Conservation (phyloP, 352 stramenopile species). For the Peronospora belbahrii region DNA sequence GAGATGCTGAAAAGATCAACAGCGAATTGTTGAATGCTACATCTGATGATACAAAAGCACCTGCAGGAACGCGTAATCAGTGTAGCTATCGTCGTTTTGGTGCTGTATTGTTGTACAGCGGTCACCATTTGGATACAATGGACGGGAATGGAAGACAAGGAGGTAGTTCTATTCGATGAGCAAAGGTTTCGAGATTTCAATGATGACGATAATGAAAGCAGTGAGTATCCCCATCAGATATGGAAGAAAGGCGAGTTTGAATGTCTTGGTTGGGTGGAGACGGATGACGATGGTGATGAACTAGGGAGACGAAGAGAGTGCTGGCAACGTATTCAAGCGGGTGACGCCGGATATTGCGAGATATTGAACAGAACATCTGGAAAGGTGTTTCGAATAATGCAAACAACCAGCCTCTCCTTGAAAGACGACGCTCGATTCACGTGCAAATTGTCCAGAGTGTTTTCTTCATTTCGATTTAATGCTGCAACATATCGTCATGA, state of each 20-base stretch:
- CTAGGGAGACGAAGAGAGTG: constrained; percentile 42
- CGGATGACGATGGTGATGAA: constrained; percentile 40
- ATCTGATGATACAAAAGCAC: constrained; percentile 1
- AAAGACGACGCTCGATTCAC: constrained; percentile 66
- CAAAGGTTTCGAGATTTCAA: background rate
- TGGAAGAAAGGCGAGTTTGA: constrained; percentile 44
- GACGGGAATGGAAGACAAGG: constrained; percentile 15
- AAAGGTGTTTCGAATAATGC: constrained; percentile 54
- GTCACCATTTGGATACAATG: constrained; percentile 28
- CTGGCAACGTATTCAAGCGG: constrained; percentile 50
- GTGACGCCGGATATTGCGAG: constrained; percentile 57
- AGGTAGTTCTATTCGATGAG: background rate
- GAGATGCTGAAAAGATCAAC: background rate
- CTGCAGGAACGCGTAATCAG: constrained; percentile 2
- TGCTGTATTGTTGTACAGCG: constrained; percentile 21
- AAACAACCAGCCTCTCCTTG: constrained; percentile 48
- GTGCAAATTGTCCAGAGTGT: constrained; percentile 47
- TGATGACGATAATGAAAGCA: background rate
- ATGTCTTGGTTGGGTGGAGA: constrained; percentile 60
- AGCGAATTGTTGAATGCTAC: background rate
- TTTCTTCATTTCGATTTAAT: constrained; percentile 47
- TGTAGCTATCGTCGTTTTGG: constrained; percentile 11
- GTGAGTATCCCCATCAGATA: constrained; percentile 7
- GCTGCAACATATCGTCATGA: constrained; percentile 47
- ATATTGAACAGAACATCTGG: constrained; percentile 44